Evolutionary conservation across 106 monocot species (phyloP), one percentile per base, ranked within the genome.

Genomic region (Dendrobium huoshanense): DNA sequence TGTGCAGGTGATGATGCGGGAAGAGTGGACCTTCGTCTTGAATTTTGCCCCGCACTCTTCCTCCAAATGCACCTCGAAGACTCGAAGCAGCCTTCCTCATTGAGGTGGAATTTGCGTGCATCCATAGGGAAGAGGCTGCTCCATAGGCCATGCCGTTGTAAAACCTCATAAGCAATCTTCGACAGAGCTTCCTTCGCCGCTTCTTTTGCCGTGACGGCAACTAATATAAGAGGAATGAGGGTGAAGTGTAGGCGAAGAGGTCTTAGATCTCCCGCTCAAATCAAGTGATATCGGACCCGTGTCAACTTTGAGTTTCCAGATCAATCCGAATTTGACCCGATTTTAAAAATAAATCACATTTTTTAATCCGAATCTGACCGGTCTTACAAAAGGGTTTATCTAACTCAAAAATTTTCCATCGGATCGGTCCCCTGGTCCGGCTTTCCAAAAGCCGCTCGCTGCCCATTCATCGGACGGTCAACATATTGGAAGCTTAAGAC

Each of bases 31-130:
- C 27, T 77, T 80, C 58, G 75, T 88, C 81, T 91, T 86, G 82
- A 86, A 85, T 24, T 75, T 80, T n/a, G 91, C 91, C 5, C 86
- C 87, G 91, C 91, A 91, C 22, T 88, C 80, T 3, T 15, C 19
- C 45, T 72, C 73, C 16, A 91, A 77, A 9, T 41, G 59, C 4
- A 82, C 82, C 51, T 81, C 0, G 37, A 37, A 37, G 37, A 37
- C 3, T 37, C 74, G 86, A 91, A 91, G 18, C 31, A 42, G 31
- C 91, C 91, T 0, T 27, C 80, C 11, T 41, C 82, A 78, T 74
- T 81, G 24, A 84, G 43, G 67, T 49, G 22, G 82, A 91, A 77
- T 15, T 85, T 80, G 8, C 9, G 0, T 17, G 84, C 73, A 49
- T 82, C 87, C 43, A 77, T 79, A 24, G 87, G 89, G 65, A 90